phyloP scores from a whole-genome alignment of 1,284 basidiomycete genomes.

The Gymnopus androsaceus region DNA sequence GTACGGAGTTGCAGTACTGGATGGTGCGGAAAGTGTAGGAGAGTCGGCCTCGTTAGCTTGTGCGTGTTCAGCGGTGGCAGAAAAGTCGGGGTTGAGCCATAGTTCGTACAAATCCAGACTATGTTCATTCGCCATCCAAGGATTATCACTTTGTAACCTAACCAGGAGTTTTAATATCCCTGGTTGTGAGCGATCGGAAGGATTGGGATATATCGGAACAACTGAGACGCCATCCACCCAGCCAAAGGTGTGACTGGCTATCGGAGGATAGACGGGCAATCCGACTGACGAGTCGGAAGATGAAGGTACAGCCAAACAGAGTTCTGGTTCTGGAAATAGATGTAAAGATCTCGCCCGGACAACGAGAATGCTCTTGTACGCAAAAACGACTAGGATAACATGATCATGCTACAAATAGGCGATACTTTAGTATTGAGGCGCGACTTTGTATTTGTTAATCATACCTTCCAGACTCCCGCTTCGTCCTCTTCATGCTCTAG shows the following conservation, averaged over 20 bases:
- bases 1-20: constrained; percentile 31
- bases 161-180: constrained; percentile 50
- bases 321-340: constrained; percentile 49
- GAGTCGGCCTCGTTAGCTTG: constrained; percentile 17
- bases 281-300: neutral
- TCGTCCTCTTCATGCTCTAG: constrained; percentile 41
- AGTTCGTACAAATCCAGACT: constrained; percentile 50
- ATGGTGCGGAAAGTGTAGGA: neutral
- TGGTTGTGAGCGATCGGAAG: constrained; percentile 1
- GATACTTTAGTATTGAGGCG: constrained; percentile 10
- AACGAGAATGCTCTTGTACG: constrained; percentile 49
- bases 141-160: constrained; percentile 57
- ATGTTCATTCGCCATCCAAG: constrained; percentile 52
- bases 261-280: constrained; percentile 32
- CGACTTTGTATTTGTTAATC: constrained; percentile 11
- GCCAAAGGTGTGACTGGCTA: constrained; percentile 54
- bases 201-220: constrained; percentile 22
- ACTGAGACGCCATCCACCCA: constrained; percentile 64
- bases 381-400: constrained; percentile 54
- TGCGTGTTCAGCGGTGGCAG: constrained; percentile 3
- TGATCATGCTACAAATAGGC: constrained; percentile 39
- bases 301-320: constrained; percentile 19
- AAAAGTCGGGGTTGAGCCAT: constrained; percentile 31
- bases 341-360: constrained; percentile 58
- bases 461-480: constrained; percentile 39